Evolutionary conservation across 768 basidiomycete species (phyloP).

Genomic region (Guyanaporus albipodus): DNA sequence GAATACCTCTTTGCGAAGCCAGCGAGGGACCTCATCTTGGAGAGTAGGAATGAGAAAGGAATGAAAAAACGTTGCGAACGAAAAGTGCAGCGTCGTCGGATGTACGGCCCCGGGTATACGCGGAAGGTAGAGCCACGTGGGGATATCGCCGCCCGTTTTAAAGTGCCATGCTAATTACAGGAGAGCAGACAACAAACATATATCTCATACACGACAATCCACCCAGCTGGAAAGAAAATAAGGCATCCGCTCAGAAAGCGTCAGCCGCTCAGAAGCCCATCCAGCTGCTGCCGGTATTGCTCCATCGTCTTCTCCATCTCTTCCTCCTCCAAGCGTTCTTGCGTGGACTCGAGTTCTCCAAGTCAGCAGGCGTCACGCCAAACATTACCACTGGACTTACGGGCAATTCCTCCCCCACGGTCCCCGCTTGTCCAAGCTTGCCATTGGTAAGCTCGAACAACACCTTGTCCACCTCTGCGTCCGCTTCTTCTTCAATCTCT

Average conservation of each 20-base stretch:
- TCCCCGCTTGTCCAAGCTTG: slow-evolving; percentile 84
- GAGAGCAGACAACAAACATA: no score
- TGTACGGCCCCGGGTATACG: slow-evolving; percentile 23
- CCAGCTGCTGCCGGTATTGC: slow-evolving; percentile 83
- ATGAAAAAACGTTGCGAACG: slow-evolving; percentile 14
- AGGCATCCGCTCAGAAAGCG: slow-evolving; percentile 14
- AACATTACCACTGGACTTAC: slow-evolving; percentile 43
- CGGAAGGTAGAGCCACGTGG: slow-evolving; percentile 24
- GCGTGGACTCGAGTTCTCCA: slow-evolving; percentile 40
- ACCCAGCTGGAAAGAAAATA: slow-evolving; percentile 1
- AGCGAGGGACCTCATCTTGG: slow-evolving; percentile 59
- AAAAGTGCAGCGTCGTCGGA: slow-evolving; percentile 8
- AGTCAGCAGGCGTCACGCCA: slow-evolving; percentile 5
- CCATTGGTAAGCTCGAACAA: slow-evolving; percentile 94
- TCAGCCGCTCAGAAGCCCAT: slow-evolving; percentile 68
- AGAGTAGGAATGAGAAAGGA: slow-evolving; percentile 15
- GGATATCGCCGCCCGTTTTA: background rate
- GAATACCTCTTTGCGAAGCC: slow-evolving; percentile 47
- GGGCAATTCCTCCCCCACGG: slow-evolving; percentile 67
- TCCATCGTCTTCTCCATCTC: slow-evolving; percentile 88
- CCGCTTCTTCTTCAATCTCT: slow-evolving; percentile 93
- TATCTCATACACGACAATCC: no score
- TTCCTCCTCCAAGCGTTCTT: slow-evolving; percentile 68
- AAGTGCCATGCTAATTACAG: no score
- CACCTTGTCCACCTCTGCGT: slow-evolving; percentile 95